phyloP scores from a whole-genome alignment of 2,329 filamentous ascomycete species.

The Pseudonectria buxi region DNA sequence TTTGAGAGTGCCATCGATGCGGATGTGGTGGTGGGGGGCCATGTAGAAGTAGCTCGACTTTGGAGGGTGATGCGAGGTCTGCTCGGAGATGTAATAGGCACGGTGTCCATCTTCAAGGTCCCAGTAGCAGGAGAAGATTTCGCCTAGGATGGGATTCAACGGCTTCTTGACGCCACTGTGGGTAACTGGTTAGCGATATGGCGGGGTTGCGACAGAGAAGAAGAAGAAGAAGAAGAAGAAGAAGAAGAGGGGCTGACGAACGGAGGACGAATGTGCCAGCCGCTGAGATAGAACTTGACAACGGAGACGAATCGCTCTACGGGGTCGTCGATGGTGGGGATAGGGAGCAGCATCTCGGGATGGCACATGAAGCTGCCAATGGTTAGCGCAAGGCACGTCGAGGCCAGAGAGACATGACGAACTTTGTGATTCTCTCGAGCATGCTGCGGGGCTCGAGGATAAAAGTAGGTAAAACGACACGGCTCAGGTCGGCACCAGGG shows the following conservation, averaged over 20 bases:
- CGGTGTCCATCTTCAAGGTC: slow-evolving; percentile 76
- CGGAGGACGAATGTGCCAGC: slow-evolving; percentile 98
- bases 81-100: slow-evolving; percentile 94
- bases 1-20: slow-evolving; percentile 92
- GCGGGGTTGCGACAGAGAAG: slow-evolving; percentile 1
- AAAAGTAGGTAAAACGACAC: slow-evolving; percentile 92
- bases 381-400: slow-evolving; percentile 1
- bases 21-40: slow-evolving; percentile 86
- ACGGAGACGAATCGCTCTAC: slow-evolving; percentile 86
- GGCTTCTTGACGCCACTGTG: slow-evolving; percentile 93
- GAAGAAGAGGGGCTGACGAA: slow-evolving; percentile 41
- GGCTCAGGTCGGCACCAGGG: slow-evolving; percentile 88
- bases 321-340: slow-evolving; percentile 82
- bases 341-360: slow-evolving; percentile 86
- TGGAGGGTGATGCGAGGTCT: slow-evolving; percentile 95
- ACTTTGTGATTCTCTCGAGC: slow-evolving; percentile 99
- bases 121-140: slow-evolving; percentile 95
- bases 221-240: too few relatives aligned
- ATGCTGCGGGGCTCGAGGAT: slow-evolving; percentile 97
- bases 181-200: slow-evolving; percentile 13
- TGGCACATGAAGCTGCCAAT: slow-evolving; percentile 90
- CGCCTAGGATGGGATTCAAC: slow-evolving; percentile 90
- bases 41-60: slow-evolving; percentile 99
- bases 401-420: slow-evolving; percentile 27
- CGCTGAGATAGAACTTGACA: slow-evolving; percentile 95